Base-by-base conservation (phyloP, 139 green algal species). In the Spirogloea muscicola region DNA sequence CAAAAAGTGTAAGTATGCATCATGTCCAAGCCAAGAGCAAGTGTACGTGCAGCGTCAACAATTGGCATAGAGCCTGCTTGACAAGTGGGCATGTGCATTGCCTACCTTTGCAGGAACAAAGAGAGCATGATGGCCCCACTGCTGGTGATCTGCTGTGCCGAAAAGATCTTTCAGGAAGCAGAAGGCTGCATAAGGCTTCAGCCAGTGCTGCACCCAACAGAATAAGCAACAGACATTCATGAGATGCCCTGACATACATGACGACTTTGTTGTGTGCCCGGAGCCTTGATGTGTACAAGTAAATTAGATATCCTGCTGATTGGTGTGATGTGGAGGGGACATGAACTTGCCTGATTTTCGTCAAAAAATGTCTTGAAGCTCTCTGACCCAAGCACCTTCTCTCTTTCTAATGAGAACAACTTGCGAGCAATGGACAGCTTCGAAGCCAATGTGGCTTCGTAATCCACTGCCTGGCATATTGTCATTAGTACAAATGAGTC, bases 161-260 rank as follows among this genome's bases (percentile, higher is more conserved):
- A 96, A 97, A 1, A 96, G 72, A 51, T 94, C 84, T 3, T 80
- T 73, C 61, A 98, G 84, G 72, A 90, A 88, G 43, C 79, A 89
- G 76, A 97, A 98, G 0, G 86, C 88, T 0, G 91, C 88, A 68
- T 98, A 98, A 1, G 94, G 90, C 43, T 77, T 68, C 63, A 97
- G 84, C 93, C 93, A 98, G n/a, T 69, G 27, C 79, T 43, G 48
- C 36, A 21, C 0, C 71, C 29, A 37, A n/a, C n/a, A n/a, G n/a
- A n/a, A n/a, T n/a, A n/a, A n/a, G n/a, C n/a, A n/a, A n/a, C n/a
- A n/a, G n/a, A n/a, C n/a, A n/a, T n/a, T n/a, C n/a, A n/a, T n/a
- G n/a, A n/a, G n/a, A n/a, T n/a, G n/a, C n/a, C n/a, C n/a, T n/a
- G n/a, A n/a, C 2, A n/a, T n/a, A n/a, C n/a, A n/a, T n/a, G n/a